Base-by-base conservation (phyloP, 2,329 filamentous ascomycete genomes). In the Exophiala mesophila region DNA sequence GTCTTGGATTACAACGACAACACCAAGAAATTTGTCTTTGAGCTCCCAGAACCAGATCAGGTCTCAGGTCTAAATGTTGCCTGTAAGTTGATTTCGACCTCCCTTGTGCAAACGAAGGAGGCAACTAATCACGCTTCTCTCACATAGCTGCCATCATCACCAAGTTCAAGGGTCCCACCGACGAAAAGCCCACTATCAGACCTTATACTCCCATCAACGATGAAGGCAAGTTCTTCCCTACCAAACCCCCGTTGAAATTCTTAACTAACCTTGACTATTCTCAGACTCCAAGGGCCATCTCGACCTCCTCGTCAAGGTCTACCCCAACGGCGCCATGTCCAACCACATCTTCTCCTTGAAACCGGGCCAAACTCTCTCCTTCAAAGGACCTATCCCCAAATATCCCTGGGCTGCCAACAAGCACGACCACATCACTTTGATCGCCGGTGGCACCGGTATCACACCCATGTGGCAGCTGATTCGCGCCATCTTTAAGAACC, bases 391-490 rank as follows among this genome's bases (percentile, higher is more conserved):
- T 2, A 80, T 98, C 28, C 86, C 88, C 59, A 98, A 98, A 70
- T 97, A 96, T 68, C 68, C 79, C 21, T 97, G 89, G 89, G 63
- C 78, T 39, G 61, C 82, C 55, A 97, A 97, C 78, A 96, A 95
- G 78, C 89, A 96, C 72, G 72, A 86, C 48, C 88, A 97, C 73
- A 62, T 72, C 54, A 63, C 60, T 38, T 54, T 72, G 57, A 66
- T 98, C 51, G 88, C 90, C n/a, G 92, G 92, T 58, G 92, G 92
- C 53, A 96, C 92, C 5, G 92, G 92, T 49, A 94, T 98, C 66
- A 92, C 92, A 8, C 92, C 92, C 56, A 96, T 97, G 90, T 97
- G 86, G 76, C 92, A 98, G 74, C 81, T 98, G 33, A 74, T 80
- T 53, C 87, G 87, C 50, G 77, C 82, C 61, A 95, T 98, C 70